phyloP scores from a whole-genome alignment of 108 stramenopile genomes.

The Skeletonema menzelii region DNA sequence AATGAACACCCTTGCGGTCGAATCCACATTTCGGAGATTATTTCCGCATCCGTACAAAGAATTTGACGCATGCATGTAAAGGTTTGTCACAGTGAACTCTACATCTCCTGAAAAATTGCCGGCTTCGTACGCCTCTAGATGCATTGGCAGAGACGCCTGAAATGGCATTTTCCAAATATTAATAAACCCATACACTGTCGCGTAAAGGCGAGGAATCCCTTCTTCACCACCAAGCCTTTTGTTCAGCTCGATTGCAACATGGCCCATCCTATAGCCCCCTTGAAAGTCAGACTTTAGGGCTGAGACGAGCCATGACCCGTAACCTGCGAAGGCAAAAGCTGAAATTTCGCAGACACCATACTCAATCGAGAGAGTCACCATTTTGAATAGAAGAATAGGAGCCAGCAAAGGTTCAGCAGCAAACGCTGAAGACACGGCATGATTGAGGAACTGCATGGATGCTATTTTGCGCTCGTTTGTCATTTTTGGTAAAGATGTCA shows the following conservation, averaged over 20 bases:
- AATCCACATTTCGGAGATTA: slow-evolving; percentile 12
- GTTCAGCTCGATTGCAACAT: slow-evolving; percentile 23
- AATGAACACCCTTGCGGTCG: neutral
- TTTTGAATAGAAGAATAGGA: slow-evolving; percentile 21
- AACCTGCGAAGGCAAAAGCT: slow-evolving; percentile 16
- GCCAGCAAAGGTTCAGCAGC: neutral
- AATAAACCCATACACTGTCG: slow-evolving; percentile 18
- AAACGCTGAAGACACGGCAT: slow-evolving; percentile 13
- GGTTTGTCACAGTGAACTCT: neutral
- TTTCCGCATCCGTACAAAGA: slow-evolving; percentile 7
- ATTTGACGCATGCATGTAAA: neutral
- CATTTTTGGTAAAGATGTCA: slow-evolving; percentile 16
- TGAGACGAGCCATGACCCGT: slow-evolving; percentile 31
- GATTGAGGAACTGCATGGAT: slow-evolving; percentile 37
- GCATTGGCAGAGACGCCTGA: slow-evolving; percentile 4
- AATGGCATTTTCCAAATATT: slow-evolving; percentile 33
- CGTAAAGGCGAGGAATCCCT: slow-evolving; percentile 18
- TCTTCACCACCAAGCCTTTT: neutral
- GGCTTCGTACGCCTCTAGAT: slow-evolving; percentile 8
- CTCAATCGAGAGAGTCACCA: slow-evolving; percentile 26
- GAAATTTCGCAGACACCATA: slow-evolving; percentile 4
- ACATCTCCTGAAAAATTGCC: slow-evolving; percentile 6
- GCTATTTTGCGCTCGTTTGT: slow-evolving; percentile 22
- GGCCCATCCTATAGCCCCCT: slow-evolving; percentile 42
- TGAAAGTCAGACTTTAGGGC: slow-evolving; percentile 28